Conservation (phyloP, 148 eudicot genomes). For the Suaeda aralocaspica region DNA sequence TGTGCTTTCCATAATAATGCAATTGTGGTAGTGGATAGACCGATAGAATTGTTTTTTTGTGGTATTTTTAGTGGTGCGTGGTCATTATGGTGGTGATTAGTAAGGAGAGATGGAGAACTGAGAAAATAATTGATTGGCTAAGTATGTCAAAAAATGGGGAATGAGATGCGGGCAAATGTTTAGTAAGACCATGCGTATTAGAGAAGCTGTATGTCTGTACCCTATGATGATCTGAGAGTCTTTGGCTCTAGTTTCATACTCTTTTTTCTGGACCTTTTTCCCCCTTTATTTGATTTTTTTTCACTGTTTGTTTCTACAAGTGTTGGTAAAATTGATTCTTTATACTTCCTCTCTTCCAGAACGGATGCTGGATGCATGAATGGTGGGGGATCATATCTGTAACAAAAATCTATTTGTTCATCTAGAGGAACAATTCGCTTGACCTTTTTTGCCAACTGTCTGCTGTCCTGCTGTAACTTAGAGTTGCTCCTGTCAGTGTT, state of each 20-base stretch:
- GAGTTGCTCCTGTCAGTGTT: no score
- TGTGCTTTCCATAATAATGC: no score
- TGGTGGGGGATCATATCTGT: no score
- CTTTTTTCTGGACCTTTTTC: background rate
- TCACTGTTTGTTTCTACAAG: background rate
- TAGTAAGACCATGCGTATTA: no score
- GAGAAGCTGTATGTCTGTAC: background rate
- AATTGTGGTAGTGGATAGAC: no score
- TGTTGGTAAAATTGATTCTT: background rate
- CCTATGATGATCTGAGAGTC: background rate
- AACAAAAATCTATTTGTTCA: background rate
- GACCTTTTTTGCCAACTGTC: background rate
- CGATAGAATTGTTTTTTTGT: no score
- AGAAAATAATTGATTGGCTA: no score
- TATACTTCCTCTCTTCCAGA: background rate
- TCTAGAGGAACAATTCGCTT: background rate
- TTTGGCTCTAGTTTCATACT: background rate
- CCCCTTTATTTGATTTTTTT: background rate
- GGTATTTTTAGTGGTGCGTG: no score
- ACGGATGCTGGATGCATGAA: slow-evolving; percentile 3
- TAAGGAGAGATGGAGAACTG: no score
- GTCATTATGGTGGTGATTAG: no score
- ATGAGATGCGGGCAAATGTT: no score
- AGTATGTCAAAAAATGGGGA: no score
- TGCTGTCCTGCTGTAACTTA: background rate